Conservation (phyloP, 768 basidiomycete species). For the Kwoniella europaea region DNA sequence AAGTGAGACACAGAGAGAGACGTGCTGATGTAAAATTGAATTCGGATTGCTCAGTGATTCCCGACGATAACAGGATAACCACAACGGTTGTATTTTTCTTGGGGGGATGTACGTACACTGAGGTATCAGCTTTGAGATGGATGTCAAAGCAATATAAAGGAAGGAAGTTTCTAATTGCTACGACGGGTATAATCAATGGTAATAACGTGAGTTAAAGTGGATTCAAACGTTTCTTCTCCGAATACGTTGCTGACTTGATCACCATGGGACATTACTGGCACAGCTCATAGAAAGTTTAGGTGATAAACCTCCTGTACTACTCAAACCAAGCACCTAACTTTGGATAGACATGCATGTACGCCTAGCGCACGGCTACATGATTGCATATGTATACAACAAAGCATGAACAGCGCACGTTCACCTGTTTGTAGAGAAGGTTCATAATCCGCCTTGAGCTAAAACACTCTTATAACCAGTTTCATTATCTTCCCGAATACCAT, state of each 20-base stretch:
- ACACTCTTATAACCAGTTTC: conserved; percentile 20
- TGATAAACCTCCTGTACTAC: conserved; percentile 34
- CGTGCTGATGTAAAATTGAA: neutral
- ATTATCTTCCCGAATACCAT: neutral
- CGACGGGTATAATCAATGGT: conserved; percentile 88
- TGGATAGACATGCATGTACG: neutral
- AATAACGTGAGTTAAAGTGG: conserved; percentile 41
- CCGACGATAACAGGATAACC: conserved; percentile 66
- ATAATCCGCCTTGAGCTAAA: conserved; percentile 35
- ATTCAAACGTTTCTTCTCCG: neutral
- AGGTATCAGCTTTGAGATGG: conserved; percentile 94
- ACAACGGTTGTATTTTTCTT: conserved; percentile 95
- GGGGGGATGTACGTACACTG: conserved; percentile 96
- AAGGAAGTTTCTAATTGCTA: conserved; percentile 84
- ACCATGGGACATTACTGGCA: neutral
- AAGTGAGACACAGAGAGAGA: no score
- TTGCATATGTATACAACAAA: conserved; percentile 2
- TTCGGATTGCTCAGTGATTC: conserved; percentile 40
- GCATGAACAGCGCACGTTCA: neutral
- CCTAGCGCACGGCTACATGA: no score
- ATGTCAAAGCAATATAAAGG: conserved; percentile 83
- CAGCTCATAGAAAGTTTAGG: conserved; percentile 33
- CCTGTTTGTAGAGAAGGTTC: neutral
- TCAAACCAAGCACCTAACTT: conserved; percentile 19
- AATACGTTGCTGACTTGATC: no score